These are phyloP conservation scores for Hapsidospora chrysogenum DNA, from an alignment of 495 filamentous ascomycete genomes.

Conservation along the genomic window DNA sequence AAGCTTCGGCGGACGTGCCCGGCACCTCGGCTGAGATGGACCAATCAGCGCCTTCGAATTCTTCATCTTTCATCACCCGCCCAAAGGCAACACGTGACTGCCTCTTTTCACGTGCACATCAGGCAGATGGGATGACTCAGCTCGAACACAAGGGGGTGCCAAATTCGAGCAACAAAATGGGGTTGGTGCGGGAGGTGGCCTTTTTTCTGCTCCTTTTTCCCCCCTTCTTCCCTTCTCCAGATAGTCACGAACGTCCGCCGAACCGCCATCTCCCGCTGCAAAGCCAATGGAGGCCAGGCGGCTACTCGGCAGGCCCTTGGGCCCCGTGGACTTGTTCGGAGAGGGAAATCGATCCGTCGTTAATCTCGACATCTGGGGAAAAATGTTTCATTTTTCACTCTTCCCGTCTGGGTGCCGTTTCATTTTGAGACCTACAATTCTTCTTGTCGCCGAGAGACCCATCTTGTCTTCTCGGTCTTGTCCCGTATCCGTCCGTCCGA, in stretches of 20 bases:
- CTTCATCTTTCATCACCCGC: neutral
- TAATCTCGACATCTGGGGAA: conserved; percentile 3
- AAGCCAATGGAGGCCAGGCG: neutral
- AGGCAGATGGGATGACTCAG: no score
- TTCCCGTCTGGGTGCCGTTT: conserved; percentile 1
- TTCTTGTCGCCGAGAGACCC: no score
- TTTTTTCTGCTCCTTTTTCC: conserved; percentile 1
- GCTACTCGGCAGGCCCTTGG: neutral
- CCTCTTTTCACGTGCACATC: neutral
- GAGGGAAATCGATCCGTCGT: conserved; percentile 4
- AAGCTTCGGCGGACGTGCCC: conserved; percentile 8
- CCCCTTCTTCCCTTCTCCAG: conserved; percentile 3
- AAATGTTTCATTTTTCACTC: no score
- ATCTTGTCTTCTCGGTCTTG: no score
- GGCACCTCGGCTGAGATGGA: conserved; percentile 5
- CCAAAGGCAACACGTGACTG: neutral
- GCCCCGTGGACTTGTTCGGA: conserved; percentile 1
- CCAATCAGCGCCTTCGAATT: conserved; percentile 4
- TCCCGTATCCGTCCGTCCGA: no score
- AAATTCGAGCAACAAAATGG: no score
- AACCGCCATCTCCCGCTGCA: neutral
- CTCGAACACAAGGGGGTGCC: no score
- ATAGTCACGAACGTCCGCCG: conserved; percentile 4
- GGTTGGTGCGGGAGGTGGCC: no score
- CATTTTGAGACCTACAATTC: conserved; percentile 7